Conservation (phyloP, 805 yeast genomes). For the Geotrichum ghanense region DNA sequence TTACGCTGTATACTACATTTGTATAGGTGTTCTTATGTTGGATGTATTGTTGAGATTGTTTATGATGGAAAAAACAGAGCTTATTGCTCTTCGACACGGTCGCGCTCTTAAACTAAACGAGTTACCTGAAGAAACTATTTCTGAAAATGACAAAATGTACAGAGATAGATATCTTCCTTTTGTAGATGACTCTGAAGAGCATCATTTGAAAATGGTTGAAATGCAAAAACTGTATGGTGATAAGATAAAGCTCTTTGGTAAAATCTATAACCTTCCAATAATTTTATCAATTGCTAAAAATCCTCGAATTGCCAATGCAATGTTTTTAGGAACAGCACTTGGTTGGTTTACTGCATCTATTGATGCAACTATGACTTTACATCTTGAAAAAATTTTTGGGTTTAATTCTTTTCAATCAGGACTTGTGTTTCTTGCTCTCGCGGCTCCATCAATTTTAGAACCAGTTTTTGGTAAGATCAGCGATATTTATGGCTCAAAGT, state of each 20-base stretch:
- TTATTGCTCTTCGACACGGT: neutral
- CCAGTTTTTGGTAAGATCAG: conserved; percentile 20
- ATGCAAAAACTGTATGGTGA: neutral
- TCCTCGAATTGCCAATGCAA: conserved; percentile 14
- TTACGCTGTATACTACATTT: conserved; percentile 22
- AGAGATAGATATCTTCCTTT: neutral
- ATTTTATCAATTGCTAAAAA: conserved; percentile 9
- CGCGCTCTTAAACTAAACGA: conserved; percentile 16
- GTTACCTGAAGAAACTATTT: neutral
- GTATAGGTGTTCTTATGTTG: conserved; percentile 20
- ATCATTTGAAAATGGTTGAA: neutral
- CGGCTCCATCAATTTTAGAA: conserved; percentile 20
- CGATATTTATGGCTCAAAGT: conserved; percentile 21
- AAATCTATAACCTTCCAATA: conserved; percentile 4
- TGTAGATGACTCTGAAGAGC: neutral
- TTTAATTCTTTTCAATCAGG: conserved; percentile 22
- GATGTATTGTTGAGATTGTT: conserved; percentile 22
- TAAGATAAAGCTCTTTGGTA: neutral
- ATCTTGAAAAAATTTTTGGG: conserved; percentile 19
- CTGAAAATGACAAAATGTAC: neutral
- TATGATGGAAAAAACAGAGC: conserved; percentile 22
- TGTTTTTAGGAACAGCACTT: conserved; percentile 17
- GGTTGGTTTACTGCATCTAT: conserved; percentile 23
- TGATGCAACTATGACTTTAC: conserved; percentile 26
- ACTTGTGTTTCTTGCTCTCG: conserved; percentile 23